A percentile compares a stretch with the other conserved stretches of the same genome.
Evolutionary conservation across 164 flowering plant genomes (phyloP).

Genomic region (Umbilicus rupestris): DNA sequence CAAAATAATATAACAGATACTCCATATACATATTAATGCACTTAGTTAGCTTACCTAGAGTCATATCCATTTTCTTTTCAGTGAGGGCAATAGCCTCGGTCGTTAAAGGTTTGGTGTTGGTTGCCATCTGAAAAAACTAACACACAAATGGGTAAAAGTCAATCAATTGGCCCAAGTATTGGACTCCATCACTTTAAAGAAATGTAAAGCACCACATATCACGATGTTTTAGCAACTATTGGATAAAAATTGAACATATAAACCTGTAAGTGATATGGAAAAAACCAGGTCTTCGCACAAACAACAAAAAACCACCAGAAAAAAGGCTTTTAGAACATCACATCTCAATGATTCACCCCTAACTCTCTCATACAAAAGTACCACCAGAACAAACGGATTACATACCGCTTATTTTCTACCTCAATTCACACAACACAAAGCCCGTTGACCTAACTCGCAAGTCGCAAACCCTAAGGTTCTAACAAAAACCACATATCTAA

Average conservation of each 20-base stretch:
- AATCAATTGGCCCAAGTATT: neutral
- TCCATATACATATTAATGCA: neutral
- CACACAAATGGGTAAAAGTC: neutral
- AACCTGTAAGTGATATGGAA: neutral
- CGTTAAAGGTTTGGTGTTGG: conserved; percentile 43
- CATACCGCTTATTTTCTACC: neutral
- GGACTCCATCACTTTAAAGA: neutral
- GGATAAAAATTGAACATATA: neutral
- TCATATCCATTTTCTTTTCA: conserved; percentile 93
- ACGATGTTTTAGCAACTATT: neutral
- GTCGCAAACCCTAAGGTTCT: neutral
- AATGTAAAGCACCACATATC: neutral
- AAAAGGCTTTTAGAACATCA: neutral
- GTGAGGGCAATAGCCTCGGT: conserved; percentile 77
- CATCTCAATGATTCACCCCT: neutral
- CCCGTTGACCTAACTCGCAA: neutral
- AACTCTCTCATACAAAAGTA: neutral
- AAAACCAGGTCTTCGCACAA: neutral
- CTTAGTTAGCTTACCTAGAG: conserved; percentile 39
- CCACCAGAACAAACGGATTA: neutral
- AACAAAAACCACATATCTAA: neutral
- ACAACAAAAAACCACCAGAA: neutral
- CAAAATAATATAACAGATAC: neutral
- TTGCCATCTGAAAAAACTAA: conserved; percentile 49
- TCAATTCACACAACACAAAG: neutral